phyloP scores from a whole-genome alignment of 805 yeast genomes.

The Metschnikowia chrysomelidarum region DNA sequence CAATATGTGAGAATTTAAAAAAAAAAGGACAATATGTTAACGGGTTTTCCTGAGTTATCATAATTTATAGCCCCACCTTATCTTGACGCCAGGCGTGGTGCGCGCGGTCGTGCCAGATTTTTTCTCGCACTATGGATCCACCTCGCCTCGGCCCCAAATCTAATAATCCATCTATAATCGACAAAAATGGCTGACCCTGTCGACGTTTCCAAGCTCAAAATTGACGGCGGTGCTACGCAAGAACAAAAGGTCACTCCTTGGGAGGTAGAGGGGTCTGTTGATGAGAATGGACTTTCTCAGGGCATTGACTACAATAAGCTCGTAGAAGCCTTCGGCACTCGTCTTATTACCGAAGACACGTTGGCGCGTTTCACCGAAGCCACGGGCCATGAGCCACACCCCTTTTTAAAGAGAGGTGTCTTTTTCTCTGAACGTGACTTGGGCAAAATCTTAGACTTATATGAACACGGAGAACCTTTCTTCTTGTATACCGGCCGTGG shows the following conservation, averaged over 20 bases:
- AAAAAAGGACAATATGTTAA: too few species aligned
- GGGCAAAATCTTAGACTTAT: constrained; percentile 71
- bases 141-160: constrained; percentile 1
- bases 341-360: constrained; percentile 63
- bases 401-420: constrained; percentile 82
- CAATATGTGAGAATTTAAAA: too few species aligned
- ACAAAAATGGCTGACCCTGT: constrained; percentile 16
- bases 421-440: constrained; percentile 92
- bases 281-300: constrained; percentile 79
- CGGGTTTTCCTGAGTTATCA: too few species aligned
- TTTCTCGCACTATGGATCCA: not conserved
- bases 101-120: constrained; percentile 1
- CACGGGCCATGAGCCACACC: constrained; percentile 92
- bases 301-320: constrained; percentile 90
- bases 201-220: constrained; percentile 18
- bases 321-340: constrained; percentile 85
- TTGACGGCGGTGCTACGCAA: constrained; percentile 13
- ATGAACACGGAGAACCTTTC: constrained; percentile 94
- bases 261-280: constrained; percentile 99
- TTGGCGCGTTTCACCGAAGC: constrained; percentile 71
- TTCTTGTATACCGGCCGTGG: constrained; percentile 97
- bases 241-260: constrained; percentile 74
- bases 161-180: not conserved
- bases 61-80: too few species aligned
- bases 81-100: too few species aligned